Conservation (phyloP, 345 rosid genomes). For the Rhizophora mangle region DNA sequence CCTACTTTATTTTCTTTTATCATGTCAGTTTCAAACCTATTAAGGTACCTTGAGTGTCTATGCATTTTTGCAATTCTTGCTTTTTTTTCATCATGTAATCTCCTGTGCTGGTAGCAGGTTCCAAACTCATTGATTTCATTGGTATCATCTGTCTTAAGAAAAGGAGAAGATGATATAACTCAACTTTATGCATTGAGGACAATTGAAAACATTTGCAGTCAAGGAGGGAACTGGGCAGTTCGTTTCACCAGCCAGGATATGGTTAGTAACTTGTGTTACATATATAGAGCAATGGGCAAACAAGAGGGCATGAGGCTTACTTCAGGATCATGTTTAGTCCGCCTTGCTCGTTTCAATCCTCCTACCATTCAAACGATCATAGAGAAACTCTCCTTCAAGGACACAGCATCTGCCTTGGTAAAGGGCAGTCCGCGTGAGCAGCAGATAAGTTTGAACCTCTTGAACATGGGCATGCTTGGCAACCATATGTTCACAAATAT, state of each 20-base stretch:
- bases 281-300: slow-evolving; percentile 82
- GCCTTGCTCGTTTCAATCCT: slow-evolving; percentile 82
- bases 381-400: slow-evolving; percentile 80
- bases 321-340: slow-evolving; percentile 97
- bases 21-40: too few relatives aligned
- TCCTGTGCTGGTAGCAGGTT: slow-evolving; percentile 51
- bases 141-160: slow-evolving; percentile 81
- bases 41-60: background rate
- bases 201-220: slow-evolving; percentile 91
- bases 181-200: slow-evolving; percentile 96
- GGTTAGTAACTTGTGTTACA: slow-evolving; percentile 77
- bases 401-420: slow-evolving; percentile 63
- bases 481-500: slow-evolving; percentile 66
- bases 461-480: slow-evolving; percentile 79
- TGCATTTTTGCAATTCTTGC: background rate
- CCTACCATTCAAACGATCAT: slow-evolving; percentile 67
- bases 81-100: slow-evolving; percentile 2
- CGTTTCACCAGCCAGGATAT: slow-evolving; percentile 92
- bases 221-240: slow-evolving; percentile 81
- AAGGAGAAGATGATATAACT: slow-evolving; percentile 94
- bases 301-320: slow-evolving; percentile 93
- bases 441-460: slow-evolving; percentile 84
- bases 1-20: slow-evolving; percentile 2
- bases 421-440: slow-evolving; percentile 92
- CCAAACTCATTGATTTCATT: slow-evolving; percentile 89